These are phyloP conservation scores for Eimeria sp. DNA, from an alignment of 169 alveolate genomes.

Conservation along the genomic window DNA sequence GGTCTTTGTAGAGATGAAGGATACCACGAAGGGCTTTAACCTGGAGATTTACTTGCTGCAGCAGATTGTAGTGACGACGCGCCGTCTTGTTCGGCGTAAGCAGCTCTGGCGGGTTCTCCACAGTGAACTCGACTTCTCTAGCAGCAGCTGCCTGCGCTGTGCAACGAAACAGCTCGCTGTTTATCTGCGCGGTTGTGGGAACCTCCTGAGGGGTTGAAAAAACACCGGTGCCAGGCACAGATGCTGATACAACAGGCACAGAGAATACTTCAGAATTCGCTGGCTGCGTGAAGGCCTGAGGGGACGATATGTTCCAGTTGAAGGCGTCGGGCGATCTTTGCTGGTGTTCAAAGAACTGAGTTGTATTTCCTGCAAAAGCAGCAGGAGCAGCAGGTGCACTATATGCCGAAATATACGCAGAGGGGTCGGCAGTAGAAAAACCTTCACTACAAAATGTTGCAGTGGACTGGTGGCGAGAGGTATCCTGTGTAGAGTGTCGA, in stretches of 20 bases:
- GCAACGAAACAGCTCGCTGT: background rate
- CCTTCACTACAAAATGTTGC: background rate
- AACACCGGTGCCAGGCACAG: background rate
- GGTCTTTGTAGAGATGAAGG: background rate
- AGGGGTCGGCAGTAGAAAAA: background rate
- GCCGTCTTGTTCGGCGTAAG: background rate
- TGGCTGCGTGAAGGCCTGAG: background rate
- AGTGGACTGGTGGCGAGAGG: background rate
- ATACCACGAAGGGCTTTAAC: slow-evolving; percentile 3
- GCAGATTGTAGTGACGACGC: background rate
- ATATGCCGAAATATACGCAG: background rate
- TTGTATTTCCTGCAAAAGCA: background rate
- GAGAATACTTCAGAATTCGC: background rate
- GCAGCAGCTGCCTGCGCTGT: background rate
- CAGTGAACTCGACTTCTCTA: background rate
- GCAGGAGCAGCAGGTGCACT: background rate
- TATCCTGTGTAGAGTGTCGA: background rate
- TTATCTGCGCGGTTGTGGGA: background rate
- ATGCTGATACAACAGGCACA: background rate
- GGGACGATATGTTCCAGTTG: background rate
- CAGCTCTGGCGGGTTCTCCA: slow-evolving; percentile 3
- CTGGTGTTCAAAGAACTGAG: background rate
- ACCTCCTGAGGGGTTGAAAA: background rate
- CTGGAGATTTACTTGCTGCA: slow-evolving; percentile 1
- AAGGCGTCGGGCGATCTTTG: background rate